Evolutionary conservation across 352 stramenopile genomes (phyloP), one percentile per base, ranked within the genome.

Genomic region (Phytophthora hibernalis): DNA sequence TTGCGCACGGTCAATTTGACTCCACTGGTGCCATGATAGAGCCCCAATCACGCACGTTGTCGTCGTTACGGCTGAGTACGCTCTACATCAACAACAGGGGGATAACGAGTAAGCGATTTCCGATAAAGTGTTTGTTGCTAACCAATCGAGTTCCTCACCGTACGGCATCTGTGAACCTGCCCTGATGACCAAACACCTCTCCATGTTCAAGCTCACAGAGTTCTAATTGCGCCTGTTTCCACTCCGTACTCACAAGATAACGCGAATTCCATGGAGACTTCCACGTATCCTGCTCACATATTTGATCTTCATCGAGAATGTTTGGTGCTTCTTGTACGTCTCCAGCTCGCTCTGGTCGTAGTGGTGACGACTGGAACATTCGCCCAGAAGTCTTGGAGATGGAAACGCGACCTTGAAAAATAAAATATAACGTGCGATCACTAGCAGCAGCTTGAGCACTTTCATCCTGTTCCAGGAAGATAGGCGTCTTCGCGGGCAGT

Each of bases 21-120:
- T 37, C 60, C 79, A 74, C 7, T 77, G 24, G 2, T 53, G 18
- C 77, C 77, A 83, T 9, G 77, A 74, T 4, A 85, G 30, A 18
- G 72, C 65, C 18, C 68, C 68, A 30, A 77, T 61, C 10, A 56
- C 60, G 35, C 65, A 74, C 2, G 18, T 64, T 50, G 67, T 70
- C 24, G 47, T 62, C 7, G 69, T 44, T 42, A 80, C 37, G 2
- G 54, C 73, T 21, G 68, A 77, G 43, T 80, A 78, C 18, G 54
- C 22, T 30, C 69, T 80, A 31, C n/a, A 40, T n/a, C n/a, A 10
- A 49, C 3, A 54, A 11, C 6, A 31, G 26, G 9, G 26, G 26
- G 26, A 10, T 5, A 48, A 35, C 15, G 35, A 0, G 2, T 47
- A 6, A 73, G 38, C 20, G 11, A 22, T n/a, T 31, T 37, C 18